Conservation (phyloP, 163 green algal species). For the Chloroidium sp. region DNA sequence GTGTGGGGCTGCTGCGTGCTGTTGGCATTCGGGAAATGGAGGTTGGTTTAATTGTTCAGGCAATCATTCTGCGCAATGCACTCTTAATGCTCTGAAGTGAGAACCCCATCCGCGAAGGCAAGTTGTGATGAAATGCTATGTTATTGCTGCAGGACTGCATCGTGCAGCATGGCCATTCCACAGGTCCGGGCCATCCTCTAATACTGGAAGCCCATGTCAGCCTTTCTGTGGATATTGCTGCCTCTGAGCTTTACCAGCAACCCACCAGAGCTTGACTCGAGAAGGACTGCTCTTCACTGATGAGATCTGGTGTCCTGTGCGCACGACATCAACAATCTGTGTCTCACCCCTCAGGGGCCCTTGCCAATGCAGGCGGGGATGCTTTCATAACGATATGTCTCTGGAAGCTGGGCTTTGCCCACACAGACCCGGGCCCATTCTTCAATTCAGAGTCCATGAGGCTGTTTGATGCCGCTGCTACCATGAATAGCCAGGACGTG, state of each 20-base stretch:
- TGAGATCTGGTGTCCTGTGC: no score
- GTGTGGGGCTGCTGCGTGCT: not conserved
- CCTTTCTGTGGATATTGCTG: no score
- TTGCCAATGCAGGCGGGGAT: constrained; percentile 5
- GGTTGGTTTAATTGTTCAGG: no score
- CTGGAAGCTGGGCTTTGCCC: constrained; percentile 4
- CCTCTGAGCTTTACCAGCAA: no score
- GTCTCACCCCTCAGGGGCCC: no score
- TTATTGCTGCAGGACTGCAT: not conserved
- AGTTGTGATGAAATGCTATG: not conserved
- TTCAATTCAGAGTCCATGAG: constrained; percentile 8
- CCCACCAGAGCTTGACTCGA: no score
- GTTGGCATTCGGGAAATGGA: constrained; percentile 3
- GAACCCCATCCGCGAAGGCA: no score
- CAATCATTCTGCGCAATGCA: no score
- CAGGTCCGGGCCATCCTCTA: not conserved
- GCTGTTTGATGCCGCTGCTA: constrained; percentile 9
- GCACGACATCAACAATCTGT: no score
- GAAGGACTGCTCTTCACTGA: no score
- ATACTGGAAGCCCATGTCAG: not conserved
- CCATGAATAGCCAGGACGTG: not conserved
- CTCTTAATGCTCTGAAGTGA: no score
- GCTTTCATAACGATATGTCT: constrained; percentile 10
- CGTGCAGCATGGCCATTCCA: no score
- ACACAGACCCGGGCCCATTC: constrained; percentile 10